Conservation (phyloP, 2,329 filamentous ascomycete genomes). For the Ophiostoma sp. region DNA sequence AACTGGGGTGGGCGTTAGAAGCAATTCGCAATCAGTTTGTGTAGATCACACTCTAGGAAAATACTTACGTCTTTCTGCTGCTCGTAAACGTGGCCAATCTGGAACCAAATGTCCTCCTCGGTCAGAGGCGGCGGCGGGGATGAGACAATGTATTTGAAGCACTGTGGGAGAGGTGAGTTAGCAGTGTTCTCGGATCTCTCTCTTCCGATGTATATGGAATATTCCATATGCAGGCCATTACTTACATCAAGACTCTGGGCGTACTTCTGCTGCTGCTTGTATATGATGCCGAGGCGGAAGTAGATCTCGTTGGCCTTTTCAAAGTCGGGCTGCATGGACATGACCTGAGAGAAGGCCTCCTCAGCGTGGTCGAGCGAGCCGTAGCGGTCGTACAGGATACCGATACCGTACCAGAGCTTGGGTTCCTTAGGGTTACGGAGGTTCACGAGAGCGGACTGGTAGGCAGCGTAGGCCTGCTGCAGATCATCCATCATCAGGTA, state of each 20-base stretch:
- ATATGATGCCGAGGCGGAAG: conserved; percentile 98
- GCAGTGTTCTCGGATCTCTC: conserved; percentile 26
- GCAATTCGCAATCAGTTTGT: too few species aligned
- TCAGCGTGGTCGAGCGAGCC: conserved; percentile 96
- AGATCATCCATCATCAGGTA: conserved; percentile 98
- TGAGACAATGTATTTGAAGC: conserved; percentile 96
- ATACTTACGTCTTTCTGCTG: conserved; percentile 92
- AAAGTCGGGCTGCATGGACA: conserved; percentile 96
- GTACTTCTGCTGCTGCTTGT: conserved; percentile 97
- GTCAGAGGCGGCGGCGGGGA: conserved; percentile 90
- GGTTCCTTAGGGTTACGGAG: conserved; percentile 94
- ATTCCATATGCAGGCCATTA: conserved; percentile 23
- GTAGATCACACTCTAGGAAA: conserved; percentile 28
- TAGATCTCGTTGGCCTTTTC: conserved; percentile 99
- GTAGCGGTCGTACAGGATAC: conserved; percentile 94
- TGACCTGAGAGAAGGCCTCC: conserved; percentile 96
- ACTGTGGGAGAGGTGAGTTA: conserved; percentile 54
- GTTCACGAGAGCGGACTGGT: conserved; percentile 93
- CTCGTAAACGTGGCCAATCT: conserved; percentile 97
- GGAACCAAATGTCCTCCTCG: conserved; percentile 99
- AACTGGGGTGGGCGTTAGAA: conserved; percentile 57
- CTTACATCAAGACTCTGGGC: conserved; percentile 84
- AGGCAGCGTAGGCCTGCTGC: conserved; percentile 94
- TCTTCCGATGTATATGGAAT: too few species aligned
- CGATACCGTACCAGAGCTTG: conserved; percentile 98